Base-by-base conservation (phyloP, 371 early-diverging fungal genomes). In the Mortierella sp. region DNA sequence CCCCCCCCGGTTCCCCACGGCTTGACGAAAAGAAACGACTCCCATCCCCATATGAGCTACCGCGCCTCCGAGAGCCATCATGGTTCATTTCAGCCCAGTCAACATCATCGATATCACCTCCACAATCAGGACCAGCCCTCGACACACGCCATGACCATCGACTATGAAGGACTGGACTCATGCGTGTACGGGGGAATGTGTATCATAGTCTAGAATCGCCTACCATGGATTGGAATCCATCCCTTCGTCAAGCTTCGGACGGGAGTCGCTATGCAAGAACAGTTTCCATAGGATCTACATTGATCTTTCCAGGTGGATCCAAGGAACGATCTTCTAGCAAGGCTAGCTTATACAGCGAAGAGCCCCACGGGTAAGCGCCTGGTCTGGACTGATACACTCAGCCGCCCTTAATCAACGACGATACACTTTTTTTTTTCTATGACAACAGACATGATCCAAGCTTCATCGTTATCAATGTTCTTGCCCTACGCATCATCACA, bases 151-250 rank as follows among this genome's bases (percentile, higher is more conserved):
- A 43, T 64, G 55, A 41, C 21, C 13, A 68, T 74, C 30, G 74
- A 74, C 45, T 74, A 74, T 31, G 74, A 68, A 28, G 74, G 74
- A 12, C 53, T 74, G 42, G 64, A 74, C 28, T 64, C 58, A 14
- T 52, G 39, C 48, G 16, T 74, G 4, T 18, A 45, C 16, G 74
- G 64, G 7, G 58, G 55, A 8, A 39, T 54, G 1, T 0, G 53
- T 23, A 14, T 48, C 10, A 45, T n/a, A 18, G 18, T 38, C 48
- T 46, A 48, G 27, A 31, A 38, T 0, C 56, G 46, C 19, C 24
- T 21, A 1, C 56, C 41, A n/a, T 21, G 46, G 19, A 6, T 45
- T 45, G 6, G 19, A n/a, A n/a, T 6, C 21, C 19, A 54, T 31
- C 24, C 49, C 18, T 52, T 45, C 31, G 45, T 46, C 34, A 52